Evolutionary conservation across 2,329 filamentous ascomycete genomes (phyloP), one percentile per base, ranked within the genome.

Genomic region (Ceratocystis huliohia): DNA sequence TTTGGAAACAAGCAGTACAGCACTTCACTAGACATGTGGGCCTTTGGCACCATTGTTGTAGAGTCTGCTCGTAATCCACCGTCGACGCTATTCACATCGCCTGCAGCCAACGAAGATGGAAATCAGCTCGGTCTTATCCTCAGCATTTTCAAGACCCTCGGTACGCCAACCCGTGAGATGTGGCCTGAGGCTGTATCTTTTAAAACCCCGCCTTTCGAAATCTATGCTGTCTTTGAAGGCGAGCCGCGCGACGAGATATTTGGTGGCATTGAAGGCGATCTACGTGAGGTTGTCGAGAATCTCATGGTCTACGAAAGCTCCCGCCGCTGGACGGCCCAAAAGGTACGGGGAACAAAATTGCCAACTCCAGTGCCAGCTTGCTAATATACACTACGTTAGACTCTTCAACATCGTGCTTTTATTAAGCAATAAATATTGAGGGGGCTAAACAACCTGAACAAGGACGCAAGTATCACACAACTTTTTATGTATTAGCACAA

Each of bases 111-210:
- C 68, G 90, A 96, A 71, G 82, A 97, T 63, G 94, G 95, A 0
- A 97, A 89, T 73, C 94, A 99, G 75, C 80, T 99, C 48, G 89
- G 90, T 0, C 79, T 99, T 63, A 93, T 99, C 66, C 81, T 92
- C 65, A 96, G 91, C 72, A 93, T 97, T 45, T 97, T 99, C 77
- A 87, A 89, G 75, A 95, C 88, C 0, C 75, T 99, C 5, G 95
- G 95, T 1, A 96, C 92, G 1, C 94, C 94, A 0, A 88, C 88
- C 57, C 75, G 80, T n/a, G 79, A 86, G 64, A 84, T 79, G 0
- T 99, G 94, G 94, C 94, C 94, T 1, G 90, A 92, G 75, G 88
- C 89, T 4, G 76, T 76, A 10, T 72, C 73, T 0, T 88, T 95
- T 72, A 79, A 75, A 68, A 84, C 85, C 1, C 88, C 89, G 0